phyloP scores from a whole-genome alignment of 257 asterid genomes.

The Salvia miltiorrhiza region DNA sequence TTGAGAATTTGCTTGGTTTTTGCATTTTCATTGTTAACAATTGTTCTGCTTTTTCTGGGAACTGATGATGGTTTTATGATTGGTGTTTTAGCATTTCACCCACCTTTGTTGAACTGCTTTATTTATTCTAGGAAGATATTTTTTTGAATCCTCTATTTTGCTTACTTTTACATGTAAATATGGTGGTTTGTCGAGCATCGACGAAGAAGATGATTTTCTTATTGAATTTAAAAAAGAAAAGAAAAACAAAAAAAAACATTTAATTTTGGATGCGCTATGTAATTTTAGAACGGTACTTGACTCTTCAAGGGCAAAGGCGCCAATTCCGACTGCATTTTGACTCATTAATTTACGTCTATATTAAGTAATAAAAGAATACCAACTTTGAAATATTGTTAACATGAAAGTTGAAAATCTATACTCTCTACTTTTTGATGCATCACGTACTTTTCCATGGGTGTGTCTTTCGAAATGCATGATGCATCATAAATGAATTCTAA shows the following conservation, averaged over 20 bases:
- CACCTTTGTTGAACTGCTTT: not conserved
- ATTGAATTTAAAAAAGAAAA: not conserved
- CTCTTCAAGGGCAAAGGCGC: not conserved
- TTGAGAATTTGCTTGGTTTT: slow-evolving; percentile 14
- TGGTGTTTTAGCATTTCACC: not conserved
- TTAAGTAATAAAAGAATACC: too few species aligned
- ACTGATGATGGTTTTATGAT: not conserved
- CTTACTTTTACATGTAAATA: not conserved
- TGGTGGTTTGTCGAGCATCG: not conserved
- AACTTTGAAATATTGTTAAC: not conserved
- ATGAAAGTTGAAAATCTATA: not conserved
- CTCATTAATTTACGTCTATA: not conserved
- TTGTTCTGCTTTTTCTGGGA: not conserved
- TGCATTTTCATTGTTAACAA: not conserved
- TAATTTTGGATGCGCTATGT: not conserved
- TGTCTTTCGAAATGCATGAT: slow-evolving; percentile 1
- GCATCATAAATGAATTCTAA: not conserved
- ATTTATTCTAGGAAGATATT: not conserved
- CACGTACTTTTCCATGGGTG: not conserved
- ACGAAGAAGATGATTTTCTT: not conserved
- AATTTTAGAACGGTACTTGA: slow-evolving; percentile 9
- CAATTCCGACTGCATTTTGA: not conserved
- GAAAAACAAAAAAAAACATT: not conserved
- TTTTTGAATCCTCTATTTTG: not conserved
- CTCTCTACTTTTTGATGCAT: not conserved